Base-by-base conservation (phyloP, 768 basidiomycete genomes). In the Boletus reticuloceps region DNA sequence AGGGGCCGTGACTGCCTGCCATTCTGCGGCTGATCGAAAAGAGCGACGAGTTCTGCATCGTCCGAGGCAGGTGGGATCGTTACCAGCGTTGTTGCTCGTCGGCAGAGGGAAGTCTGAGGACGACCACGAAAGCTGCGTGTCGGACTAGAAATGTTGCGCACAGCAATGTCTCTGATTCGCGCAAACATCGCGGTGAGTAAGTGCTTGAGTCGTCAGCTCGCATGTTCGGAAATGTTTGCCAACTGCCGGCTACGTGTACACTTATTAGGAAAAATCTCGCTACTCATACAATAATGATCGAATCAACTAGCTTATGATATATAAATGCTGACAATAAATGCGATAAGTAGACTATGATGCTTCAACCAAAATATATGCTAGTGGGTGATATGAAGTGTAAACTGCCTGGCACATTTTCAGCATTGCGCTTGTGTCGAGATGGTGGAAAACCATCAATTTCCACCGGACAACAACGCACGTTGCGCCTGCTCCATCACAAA, bases 21-120 rank as follows among this genome's bases (percentile, higher is more conserved):
- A 63, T 70, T 51, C 60, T 76, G 67, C 6, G 89, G 87, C 36
- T 79, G 78, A 74, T 93, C 90, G 69, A 92, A 91, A 54, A 89
- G 79, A 16, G 82, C 74, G 54, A 85, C 77, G 58, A 93, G 78
- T 48, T 83, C 77, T 49, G 74, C 75, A 72, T 91, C 89, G 64
- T 89, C 86, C 43, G 72, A 58, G 17, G 88, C 83, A 14, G 86
- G 79, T 17, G 85, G 84, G 43, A 84, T 79, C 14, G 79, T 71
- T 42, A 72, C 65, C 29, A 76, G 69, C 19, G 79, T 80, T 25
- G 80, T 61, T 68, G 75, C 61, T 50, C 63, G 56, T 55, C 70
- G 69, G 52, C 54, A 47, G 44, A 57, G 51, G 53, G 40, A 34
- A 19, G 36, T 3, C 17, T 10, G 53, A 19, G 42, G 53, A 56